Conservation (phyloP, 371 early-diverging fungal species). For the Mucor piriformis region DNA sequence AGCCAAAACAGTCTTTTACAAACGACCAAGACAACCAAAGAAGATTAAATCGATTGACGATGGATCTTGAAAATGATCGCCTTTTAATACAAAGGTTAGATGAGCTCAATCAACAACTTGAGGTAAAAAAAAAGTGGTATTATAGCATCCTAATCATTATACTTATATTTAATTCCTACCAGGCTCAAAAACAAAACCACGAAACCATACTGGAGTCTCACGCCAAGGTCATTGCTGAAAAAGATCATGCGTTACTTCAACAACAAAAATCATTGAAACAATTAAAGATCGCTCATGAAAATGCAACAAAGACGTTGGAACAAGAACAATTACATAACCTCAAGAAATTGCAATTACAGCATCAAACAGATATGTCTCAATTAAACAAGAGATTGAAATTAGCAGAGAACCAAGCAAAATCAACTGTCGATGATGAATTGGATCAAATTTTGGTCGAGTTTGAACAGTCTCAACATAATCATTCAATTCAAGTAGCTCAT, state of each 20-base stretch:
- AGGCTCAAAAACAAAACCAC: constrained; percentile 53
- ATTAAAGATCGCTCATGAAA: constrained; percentile 35
- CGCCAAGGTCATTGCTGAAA: constrained; percentile 49
- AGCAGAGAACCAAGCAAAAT: constrained; percentile 43
- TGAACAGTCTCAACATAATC: constrained; percentile 53
- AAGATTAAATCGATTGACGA: constrained; percentile 41
- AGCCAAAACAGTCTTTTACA: constrained; percentile 15
- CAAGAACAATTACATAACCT: constrained; percentile 35
- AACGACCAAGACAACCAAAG: constrained; percentile 37
- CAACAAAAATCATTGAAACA: constrained; percentile 42
- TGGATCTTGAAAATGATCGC: constrained; percentile 51
- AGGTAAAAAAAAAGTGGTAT: constrained; percentile 24
- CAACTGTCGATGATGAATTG: constrained; percentile 46
- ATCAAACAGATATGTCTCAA: constrained; percentile 27
- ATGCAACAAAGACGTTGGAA: constrained; percentile 36
- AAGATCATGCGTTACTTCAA: constrained; percentile 36
- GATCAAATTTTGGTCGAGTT: constrained; percentile 49
- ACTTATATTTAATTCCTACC: background rate
- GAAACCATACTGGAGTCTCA: constrained; percentile 44
- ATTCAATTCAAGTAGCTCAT: constrained; percentile 40
- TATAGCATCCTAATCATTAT: too few relatives aligned
- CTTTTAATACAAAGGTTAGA: constrained; percentile 46
- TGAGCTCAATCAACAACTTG: constrained; percentile 46
- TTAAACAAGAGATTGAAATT: constrained; percentile 34
- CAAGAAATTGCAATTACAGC: constrained; percentile 28